These are phyloP conservation scores for Ogataea trehaloabstinens DNA, from an alignment of 805 yeast genomes.

Conservation along the genomic window DNA sequence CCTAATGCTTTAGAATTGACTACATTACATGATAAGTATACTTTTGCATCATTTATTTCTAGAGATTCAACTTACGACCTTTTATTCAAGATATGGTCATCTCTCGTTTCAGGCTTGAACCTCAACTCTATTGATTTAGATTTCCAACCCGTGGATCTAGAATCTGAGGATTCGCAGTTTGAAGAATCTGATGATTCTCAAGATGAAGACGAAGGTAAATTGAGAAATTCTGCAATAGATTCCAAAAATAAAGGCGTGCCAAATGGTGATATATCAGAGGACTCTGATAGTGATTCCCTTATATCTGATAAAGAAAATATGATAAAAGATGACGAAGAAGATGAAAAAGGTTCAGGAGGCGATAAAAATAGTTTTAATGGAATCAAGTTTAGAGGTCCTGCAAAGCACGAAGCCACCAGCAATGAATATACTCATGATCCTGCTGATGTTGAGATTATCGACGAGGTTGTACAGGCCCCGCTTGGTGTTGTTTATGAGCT, in stretches of 20 bases:
- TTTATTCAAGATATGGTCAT: slow-evolving; percentile 63
- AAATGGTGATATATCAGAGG: slow-evolving; percentile 13
- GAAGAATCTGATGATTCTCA: slow-evolving; percentile 25
- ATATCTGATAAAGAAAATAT: slow-evolving; percentile 32
- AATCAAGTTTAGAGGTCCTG: slow-evolving; percentile 39
- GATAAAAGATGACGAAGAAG: slow-evolving; percentile 30
- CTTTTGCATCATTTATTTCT: slow-evolving; percentile 63
- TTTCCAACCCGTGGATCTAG: slow-evolving; percentile 32
- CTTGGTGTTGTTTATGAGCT: slow-evolving; percentile 57
- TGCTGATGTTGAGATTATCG: slow-evolving; percentile 55
- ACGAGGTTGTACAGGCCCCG: slow-evolving; percentile 58
- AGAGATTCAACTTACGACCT: slow-evolving; percentile 54
- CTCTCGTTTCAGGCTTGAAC: slow-evolving; percentile 30
- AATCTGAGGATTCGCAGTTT: slow-evolving; percentile 31
- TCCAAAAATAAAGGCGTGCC: slow-evolving; percentile 6
- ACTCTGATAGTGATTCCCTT: slow-evolving; percentile 27
- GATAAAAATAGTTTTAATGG: slow-evolving; percentile 35
- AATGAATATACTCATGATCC: slow-evolving; percentile 41
- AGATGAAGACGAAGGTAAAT: slow-evolving; percentile 23
- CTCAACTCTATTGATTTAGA: slow-evolving; percentile 21
- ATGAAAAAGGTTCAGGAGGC: slow-evolving; percentile 2
- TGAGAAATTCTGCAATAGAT: background rate
- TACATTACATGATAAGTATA: slow-evolving; percentile 59
- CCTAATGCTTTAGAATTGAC: slow-evolving; percentile 67
- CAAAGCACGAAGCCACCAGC: slow-evolving; percentile 34